phyloP scores from a whole-genome alignment of 768 basidiomycete genomes.

The Tylopilus plumbeoviolaceoides region DNA sequence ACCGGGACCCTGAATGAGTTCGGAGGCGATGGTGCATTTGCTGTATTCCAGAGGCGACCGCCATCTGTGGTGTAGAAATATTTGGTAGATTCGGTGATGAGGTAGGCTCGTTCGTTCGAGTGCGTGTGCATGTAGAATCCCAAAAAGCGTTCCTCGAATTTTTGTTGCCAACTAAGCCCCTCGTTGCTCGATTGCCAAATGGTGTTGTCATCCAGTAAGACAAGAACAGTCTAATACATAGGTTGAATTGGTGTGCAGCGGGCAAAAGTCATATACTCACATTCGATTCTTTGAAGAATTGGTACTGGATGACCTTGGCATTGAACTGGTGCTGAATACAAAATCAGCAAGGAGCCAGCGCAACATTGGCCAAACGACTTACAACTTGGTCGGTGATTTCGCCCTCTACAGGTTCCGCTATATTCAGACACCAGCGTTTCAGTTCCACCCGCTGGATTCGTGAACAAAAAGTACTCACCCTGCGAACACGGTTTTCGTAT shows the following conservation, averaged over 20 bases:
- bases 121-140: slow-evolving; percentile 86
- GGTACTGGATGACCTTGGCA: slow-evolving; percentile 61
- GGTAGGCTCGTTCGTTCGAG: slow-evolving; percentile 78
- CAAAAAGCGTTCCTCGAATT: slow-evolving; percentile 63
- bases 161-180: slow-evolving; percentile 84
- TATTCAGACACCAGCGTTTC: neutral
- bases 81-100: slow-evolving; percentile 64
- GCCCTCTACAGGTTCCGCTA: slow-evolving; percentile 80
- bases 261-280: slow-evolving; percentile 34
- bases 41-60: slow-evolving; percentile 64
- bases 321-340: slow-evolving; percentile 63
- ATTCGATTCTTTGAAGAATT: slow-evolving; percentile 80
- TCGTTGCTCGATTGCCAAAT: slow-evolving; percentile 97
- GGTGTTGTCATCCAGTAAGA: slow-evolving; percentile 68
- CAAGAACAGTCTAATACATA: slow-evolving; percentile 59
- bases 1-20: slow-evolving; percentile 75
- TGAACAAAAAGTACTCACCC: slow-evolving; percentile 38
- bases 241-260: no score
- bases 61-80: slow-evolving; percentile 83
- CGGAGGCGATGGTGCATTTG: slow-evolving; percentile 61
- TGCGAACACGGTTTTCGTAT: slow-evolving; percentile 74
- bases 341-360: slow-evolving; percentile 3
- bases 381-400: slow-evolving; percentile 73
- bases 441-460: neutral
- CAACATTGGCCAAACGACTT: slow-evolving; percentile 20